These are phyloP conservation scores for Arthrinium puccinioides DNA, from an alignment of 2,329 filamentous ascomycete species.

Conservation along the genomic window DNA sequence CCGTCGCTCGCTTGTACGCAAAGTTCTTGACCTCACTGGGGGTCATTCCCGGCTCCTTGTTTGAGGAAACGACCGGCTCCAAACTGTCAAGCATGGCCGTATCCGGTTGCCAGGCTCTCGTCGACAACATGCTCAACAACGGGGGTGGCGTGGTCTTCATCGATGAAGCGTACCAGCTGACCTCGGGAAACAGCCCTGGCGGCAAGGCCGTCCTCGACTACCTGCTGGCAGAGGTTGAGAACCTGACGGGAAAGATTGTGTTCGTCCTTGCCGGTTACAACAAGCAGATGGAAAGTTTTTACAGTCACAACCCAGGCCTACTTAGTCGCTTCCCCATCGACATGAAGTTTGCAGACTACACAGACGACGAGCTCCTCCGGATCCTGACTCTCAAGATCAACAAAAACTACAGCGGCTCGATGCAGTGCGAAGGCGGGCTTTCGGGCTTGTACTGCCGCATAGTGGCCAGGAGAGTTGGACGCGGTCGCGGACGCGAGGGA, in stretches of 20 bases:
- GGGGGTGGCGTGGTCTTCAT: slow-evolving; percentile 69
- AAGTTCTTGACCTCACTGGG: slow-evolving; percentile 56
- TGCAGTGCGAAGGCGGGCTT: slow-evolving; percentile 53
- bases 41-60: slow-evolving; percentile 50
- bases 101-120: slow-evolving; percentile 44
- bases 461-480: slow-evolving; percentile 51
- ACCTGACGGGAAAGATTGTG: slow-evolving; percentile 59
- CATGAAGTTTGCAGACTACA: slow-evolving; percentile 64
- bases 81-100: slow-evolving; percentile 58
- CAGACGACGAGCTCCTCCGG: slow-evolving; percentile 52
- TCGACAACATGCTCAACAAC: slow-evolving; percentile 46
- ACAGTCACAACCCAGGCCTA: slow-evolving; percentile 65
- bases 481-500: slow-evolving; percentile 53
- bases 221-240: slow-evolving; percentile 66
- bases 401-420: slow-evolving; percentile 42
- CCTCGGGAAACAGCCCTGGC: slow-evolving; percentile 46
- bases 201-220: slow-evolving; percentile 62
- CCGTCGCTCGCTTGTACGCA: slow-evolving; percentile 64
- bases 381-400: slow-evolving; percentile 53
- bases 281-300: slow-evolving; percentile 71
- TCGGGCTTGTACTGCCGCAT: slow-evolving; percentile 59
- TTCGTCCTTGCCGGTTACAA: slow-evolving; percentile 69
- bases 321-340: slow-evolving; percentile 60
- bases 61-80: slow-evolving; percentile 64
- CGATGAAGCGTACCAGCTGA: slow-evolving; percentile 72